Evolutionary conservation across 1,284 basidiomycete genomes (phyloP), one percentile per base, ranked within the genome.

Genomic region (Termitomyces sp.): DNA sequence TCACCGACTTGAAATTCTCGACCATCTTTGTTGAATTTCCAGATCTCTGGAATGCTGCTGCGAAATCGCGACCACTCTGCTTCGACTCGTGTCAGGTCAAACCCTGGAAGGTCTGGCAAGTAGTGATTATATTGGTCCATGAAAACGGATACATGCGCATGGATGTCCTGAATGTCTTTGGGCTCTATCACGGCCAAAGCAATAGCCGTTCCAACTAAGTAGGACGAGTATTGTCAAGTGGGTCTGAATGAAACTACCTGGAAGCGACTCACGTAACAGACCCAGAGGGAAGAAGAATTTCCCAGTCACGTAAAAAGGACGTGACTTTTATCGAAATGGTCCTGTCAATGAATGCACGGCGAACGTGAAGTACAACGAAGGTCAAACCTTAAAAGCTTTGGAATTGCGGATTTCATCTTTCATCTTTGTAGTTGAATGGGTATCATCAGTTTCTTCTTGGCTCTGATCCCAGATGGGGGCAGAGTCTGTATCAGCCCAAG

Each of bases 1-100:
- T 92, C 85, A 19, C 94, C 94, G 2, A 90, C 88, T 58, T 84
- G 80, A 63, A 96, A 96, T 68, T 94, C 92, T 51, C 92, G 76
- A 2, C 88, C 88, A 57, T 90, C 88, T 21, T 81, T 86, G 63
- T 87, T 88, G 59, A 94, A 78, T 71, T 89, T 91, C 90, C 82
- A 90, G 1, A 82, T 75, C 65, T 86, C 88, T 2, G 90, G 86
- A 9, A 86, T 83, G 59, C 74, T 82, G 64, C 73, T 79, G 52
- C 79, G 76, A n/a, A 90, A 65, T 50, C 79, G 74, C 42, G 72
- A 75, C 85, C 87, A 90, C 67, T 90, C 88, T 15, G 70, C 59
- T 67, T 89, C 86, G 7, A 89, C 73, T 5, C 78, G 75, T 8
- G 84, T 79, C 54, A 88, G 73, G 65, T 86, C 84, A 34, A 88